Percentiles rank a stretch among this genome's conserved stretches.
phyloP scores from a whole-genome alignment of 305 asterid genomes.

The Plantago coronopus region DNA sequence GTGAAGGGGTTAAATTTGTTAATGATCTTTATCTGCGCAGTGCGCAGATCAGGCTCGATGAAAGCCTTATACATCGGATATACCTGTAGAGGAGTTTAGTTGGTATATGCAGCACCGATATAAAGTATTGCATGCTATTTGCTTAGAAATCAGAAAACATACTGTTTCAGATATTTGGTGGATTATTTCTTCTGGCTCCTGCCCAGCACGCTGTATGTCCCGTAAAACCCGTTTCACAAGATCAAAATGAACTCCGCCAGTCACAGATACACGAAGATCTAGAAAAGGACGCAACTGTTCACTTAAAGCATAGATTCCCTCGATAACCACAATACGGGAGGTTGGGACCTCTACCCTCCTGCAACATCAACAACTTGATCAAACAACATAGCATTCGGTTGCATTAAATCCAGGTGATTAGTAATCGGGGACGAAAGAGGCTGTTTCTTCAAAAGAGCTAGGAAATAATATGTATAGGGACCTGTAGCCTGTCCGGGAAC shows the following conservation, averaged over 20 bases:
- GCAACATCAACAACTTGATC: conserved; percentile 30
- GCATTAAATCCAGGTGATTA: neutral
- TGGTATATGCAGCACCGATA: conserved; percentile 21
- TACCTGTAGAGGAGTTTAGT: conserved; percentile 55
- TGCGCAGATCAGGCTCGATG: conserved; percentile 94
- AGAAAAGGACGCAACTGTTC: conserved; percentile 76
- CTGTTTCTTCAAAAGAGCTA: neutral
- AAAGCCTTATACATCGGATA: conserved; percentile 99
- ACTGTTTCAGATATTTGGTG: conserved; percentile 99
- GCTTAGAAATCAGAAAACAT: conserved; percentile 28
- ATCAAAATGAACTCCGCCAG: conserved; percentile 99
- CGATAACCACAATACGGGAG: conserved; percentile 86
- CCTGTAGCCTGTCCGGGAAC: conserved; percentile 96
- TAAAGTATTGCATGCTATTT: conserved; percentile 15
- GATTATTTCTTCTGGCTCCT: conserved; percentile 97
- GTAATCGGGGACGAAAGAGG: neutral
- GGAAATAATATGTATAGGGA: conserved; percentile 23
- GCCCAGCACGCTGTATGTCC: conserved; percentile 97
- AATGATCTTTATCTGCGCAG: conserved; percentile 87
- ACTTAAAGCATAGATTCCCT: conserved; percentile 96
- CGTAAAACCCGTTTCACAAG: conserved; percentile 96
- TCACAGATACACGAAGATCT: conserved; percentile 93
- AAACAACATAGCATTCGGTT: no score
- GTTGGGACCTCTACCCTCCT: conserved; percentile 96
- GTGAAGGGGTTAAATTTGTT: conserved; percentile 96